Evolutionary conservation across 2,329 filamentous ascomycete species (phyloP).

Genomic region (Fusarium zealandicum): DNA sequence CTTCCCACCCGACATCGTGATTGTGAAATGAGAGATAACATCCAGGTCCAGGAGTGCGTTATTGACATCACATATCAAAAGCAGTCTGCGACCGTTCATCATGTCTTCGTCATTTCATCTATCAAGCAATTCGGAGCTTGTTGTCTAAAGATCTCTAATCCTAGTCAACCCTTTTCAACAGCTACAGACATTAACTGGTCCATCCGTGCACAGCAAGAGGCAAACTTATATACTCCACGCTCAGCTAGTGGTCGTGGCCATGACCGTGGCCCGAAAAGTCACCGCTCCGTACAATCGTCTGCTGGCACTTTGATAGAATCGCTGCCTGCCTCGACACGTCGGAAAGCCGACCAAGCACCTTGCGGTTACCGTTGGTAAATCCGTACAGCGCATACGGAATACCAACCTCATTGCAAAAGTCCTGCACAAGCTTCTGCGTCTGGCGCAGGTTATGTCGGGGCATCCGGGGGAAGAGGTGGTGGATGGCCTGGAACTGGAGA

Average conservation of each 20-base stretch:
- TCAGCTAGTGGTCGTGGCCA: conserved; percentile 21
- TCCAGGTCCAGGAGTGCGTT: not conserved
- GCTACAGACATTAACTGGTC: not conserved
- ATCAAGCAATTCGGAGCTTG: not conserved
- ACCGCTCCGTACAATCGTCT: conserved; percentile 50
- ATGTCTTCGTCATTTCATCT: conserved; percentile 16
- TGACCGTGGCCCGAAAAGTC: conserved; percentile 32
- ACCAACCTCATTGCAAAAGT: conserved; percentile 82
- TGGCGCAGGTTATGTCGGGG: conserved; percentile 83
- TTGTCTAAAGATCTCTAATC: conserved; percentile 3
- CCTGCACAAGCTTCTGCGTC: conserved; percentile 76
- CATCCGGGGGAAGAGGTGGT: conserved; percentile 84
- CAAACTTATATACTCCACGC: not conserved
- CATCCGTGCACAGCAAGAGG: conserved; percentile 22
- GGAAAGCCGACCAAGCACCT: conserved; percentile 77
- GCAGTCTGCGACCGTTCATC: not conserved
- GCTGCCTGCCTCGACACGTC: conserved; percentile 83
- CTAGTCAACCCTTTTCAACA: not conserved
- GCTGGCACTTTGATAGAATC: conserved; percentile 78
- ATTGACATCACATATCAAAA: conserved; percentile 14
- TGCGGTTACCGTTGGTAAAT: conserved; percentile 82
- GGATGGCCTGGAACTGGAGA: conserved; percentile 87
- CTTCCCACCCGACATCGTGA: conserved; percentile 9
- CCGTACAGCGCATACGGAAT: conserved; percentile 88
- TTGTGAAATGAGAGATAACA: conserved; percentile 1